Percentiles rank a stretch among this genome's conserved stretches.
Evolutionary conservation across 2,329 filamentous ascomycete species (phyloP).

Genomic region (Alternaria gaisen): DNA sequence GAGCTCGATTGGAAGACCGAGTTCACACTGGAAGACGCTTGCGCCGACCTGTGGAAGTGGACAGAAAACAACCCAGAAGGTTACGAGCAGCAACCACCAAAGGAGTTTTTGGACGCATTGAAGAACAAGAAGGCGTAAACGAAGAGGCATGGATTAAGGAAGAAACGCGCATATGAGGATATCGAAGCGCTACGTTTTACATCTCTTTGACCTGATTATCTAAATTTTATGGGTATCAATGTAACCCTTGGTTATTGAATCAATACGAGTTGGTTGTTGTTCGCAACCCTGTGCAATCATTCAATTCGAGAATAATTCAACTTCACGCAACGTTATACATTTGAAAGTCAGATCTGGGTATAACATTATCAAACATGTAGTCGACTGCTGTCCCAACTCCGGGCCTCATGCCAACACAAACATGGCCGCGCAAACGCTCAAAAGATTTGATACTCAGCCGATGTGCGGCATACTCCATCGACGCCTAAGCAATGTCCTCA

Average conservation of each 20-base stretch:
- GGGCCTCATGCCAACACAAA: background rate
- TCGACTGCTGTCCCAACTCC: background rate
- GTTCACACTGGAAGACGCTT: constrained; percentile 89
- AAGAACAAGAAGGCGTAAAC: constrained; percentile 40
- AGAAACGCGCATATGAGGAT: background rate
- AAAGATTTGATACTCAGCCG: background rate
- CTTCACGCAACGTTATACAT: background rate
- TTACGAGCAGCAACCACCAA: constrained; percentile 90
- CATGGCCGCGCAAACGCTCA: background rate
- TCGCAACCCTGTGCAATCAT: background rate
- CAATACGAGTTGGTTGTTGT: no score
- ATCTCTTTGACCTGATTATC: constrained; percentile 1
- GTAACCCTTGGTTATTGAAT: background rate
- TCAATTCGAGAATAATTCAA: background rate
- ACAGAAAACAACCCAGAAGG: constrained; percentile 96
- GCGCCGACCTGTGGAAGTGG: constrained; percentile 95
- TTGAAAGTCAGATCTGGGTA: background rate
- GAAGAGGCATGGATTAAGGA: background rate
- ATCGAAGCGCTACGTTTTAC: background rate
- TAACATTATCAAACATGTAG: background rate
- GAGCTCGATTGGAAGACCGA: constrained; percentile 94
- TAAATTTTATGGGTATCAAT: background rate
- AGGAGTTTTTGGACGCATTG: constrained; percentile 73
- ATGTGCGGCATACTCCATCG: background rate
- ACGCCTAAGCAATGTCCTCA: constrained; percentile 61